Base-by-base conservation (phyloP, 805 yeast species). In the Candida wancherniae region DNA sequence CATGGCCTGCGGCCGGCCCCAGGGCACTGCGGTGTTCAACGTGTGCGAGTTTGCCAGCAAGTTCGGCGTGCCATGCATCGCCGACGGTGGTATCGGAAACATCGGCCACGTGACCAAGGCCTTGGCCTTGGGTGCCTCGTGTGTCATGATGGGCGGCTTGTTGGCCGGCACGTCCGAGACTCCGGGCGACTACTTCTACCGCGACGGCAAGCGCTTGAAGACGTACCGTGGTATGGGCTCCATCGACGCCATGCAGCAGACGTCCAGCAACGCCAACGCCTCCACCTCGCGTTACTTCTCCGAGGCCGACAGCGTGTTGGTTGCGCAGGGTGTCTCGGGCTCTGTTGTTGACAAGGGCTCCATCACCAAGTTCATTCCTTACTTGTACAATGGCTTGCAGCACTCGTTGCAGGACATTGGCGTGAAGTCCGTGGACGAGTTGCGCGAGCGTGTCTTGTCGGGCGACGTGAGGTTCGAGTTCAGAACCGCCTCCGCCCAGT, bases 1-100 rank as follows among this genome's bases (percentile, higher is more conserved):
- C 39, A 92, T 92, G 98, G 98, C 98, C 31, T 94, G 96, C 69
- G 98, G 98, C 69, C 87, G 98, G 75, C 98, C 98, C 40, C 98
- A 92, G 73, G 98, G 97, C 69, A 87, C 97, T 47, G 98, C 98
- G 40, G 97, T 92, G 33, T 88, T 77, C 74, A 81, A 78, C 47
- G 98, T 92, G 34, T 74, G 92, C 44, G 88, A 90, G 70, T 88
- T 92, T 58, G 94, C 97, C 47, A 81, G 80, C 66, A 75, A 79
- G 61, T 92, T 90, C 58, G 98, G 98, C 60, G 95, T 92, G 46
- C 97, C 98, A 59, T 84, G 95, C 67, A 87, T 92, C 51, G 98
- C 98, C 47, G 98, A 92, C 61, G 98, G 98, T 75, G 98, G 98
- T 78, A 80, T 92, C 55, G 90, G 87, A 64, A 92, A 92, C 75